phyloP scores from a whole-genome alignment of 1,284 basidiomycete genomes.

The Moesziomyces globuligerus region DNA sequence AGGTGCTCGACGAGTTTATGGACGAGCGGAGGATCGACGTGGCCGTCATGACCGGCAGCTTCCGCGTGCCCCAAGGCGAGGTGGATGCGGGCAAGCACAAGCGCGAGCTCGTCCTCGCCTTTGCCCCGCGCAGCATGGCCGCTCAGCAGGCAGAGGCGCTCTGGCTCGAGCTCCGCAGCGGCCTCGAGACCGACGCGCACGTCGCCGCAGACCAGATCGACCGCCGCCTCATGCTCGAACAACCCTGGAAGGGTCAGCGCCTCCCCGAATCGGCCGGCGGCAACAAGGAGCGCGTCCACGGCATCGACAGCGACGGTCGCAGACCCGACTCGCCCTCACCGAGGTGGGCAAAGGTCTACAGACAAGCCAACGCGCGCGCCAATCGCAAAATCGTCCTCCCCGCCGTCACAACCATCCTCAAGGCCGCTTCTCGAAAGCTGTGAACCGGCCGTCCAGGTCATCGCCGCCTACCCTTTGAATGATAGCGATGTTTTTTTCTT shows the following conservation, averaged over 20 bases:
- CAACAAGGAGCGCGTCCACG: conserved; percentile 52
- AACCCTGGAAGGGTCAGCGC: conserved; percentile 55
- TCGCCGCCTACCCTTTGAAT: no score
- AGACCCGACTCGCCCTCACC: conserved; percentile 7
- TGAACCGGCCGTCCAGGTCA: background rate
- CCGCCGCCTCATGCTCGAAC: conserved; percentile 38
- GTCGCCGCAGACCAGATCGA: conserved; percentile 15
- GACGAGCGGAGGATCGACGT: conserved; percentile 47
- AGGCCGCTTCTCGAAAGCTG: conserved; percentile 32
- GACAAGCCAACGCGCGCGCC: conserved; percentile 57
- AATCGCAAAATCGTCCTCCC: conserved; percentile 63
- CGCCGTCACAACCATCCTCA: conserved; percentile 46
- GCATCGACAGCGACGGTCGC: conserved; percentile 36
- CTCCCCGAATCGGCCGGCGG: conserved; percentile 36
- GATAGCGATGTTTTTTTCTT: no score
- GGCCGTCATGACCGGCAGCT: conserved; percentile 55
- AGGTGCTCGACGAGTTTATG: conserved; percentile 46
- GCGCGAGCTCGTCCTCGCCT: conserved; percentile 54
- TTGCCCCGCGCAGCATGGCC: conserved; percentile 19
- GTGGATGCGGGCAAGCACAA: conserved; percentile 51
- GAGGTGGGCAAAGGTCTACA: conserved; percentile 51
- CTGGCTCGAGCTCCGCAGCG: conserved; percentile 27
- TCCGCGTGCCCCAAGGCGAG: conserved; percentile 38
- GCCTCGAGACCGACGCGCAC: conserved; percentile 40
- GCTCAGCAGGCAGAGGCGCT: conserved; percentile 15